A percentile compares a stretch with the other conserved stretches of the same genome.
Evolutionary conservation across 139 green algal species (phyloP).

Genomic region (Chlorella sorokiniana): DNA sequence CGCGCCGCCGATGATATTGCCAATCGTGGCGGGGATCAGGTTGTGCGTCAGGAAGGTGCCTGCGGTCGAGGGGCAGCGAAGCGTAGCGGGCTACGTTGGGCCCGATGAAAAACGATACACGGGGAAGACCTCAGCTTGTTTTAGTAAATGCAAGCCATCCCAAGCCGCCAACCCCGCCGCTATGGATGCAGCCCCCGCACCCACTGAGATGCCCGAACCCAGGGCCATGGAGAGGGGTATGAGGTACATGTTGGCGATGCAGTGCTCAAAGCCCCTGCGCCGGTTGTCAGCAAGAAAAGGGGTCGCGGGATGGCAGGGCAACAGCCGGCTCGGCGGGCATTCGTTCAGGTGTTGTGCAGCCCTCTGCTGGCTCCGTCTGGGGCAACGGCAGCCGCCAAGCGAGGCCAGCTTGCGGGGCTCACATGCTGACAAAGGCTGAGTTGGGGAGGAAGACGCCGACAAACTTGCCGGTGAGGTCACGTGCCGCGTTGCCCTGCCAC

Average conservation of each 20-base stretch:
- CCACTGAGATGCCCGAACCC: slow-evolving; percentile 18
- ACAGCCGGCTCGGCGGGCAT: too few species aligned
- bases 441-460: slow-evolving; percentile 26
- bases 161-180: not conserved
- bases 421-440: slow-evolving; percentile 21
- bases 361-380: not conserved
- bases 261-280: slow-evolving; percentile 33
- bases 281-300: not conserved
- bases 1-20: slow-evolving; percentile 11
- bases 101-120: not conserved
- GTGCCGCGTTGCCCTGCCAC: slow-evolving; percentile 37
- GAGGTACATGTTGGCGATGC: slow-evolving; percentile 35
- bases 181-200: not conserved
- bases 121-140: not conserved
- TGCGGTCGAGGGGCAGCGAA: not conserved
- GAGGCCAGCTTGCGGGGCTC: not conserved
- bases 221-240: slow-evolving; percentile 20
- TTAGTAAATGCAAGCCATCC: not conserved
- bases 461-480: slow-evolving; percentile 27
- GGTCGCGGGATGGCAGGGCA: too few species aligned
- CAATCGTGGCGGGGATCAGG: slow-evolving; percentile 9
- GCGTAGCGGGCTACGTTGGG: not conserved
- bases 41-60: slow-evolving; percentile 18
- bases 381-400: not conserved
- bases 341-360: too few species aligned